These are phyloP conservation scores for Penstemon davidsonii DNA, from an alignment of 257 asterid species.

Conservation along the genomic window DNA sequence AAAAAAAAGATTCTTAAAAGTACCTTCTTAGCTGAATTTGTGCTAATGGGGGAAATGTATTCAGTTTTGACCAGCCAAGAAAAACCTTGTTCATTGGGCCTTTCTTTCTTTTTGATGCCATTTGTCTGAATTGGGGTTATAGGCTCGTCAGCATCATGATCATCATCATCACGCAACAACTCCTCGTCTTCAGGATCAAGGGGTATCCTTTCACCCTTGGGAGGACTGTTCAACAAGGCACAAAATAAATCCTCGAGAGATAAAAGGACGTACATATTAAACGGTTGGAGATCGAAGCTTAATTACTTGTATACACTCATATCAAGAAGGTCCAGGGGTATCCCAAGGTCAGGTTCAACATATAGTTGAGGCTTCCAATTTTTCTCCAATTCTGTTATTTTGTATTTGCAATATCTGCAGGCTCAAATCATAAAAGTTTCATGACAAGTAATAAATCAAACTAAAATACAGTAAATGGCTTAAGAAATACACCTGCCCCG, in stretches of 20 bases:
- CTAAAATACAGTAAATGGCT: background rate
- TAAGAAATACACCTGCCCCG: background rate
- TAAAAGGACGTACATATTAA: slow-evolving; percentile 18
- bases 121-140: slow-evolving; percentile 80
- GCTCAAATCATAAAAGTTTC: slow-evolving; percentile 22
- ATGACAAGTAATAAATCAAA: slow-evolving; percentile 8
- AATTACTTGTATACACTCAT: slow-evolving; percentile 95
- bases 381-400: slow-evolving; percentile 87
- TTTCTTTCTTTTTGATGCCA: slow-evolving; percentile 86
- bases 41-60: slow-evolving; percentile 89
- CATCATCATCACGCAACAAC: slow-evolving; percentile 83
- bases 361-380: slow-evolving; percentile 87
- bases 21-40: slow-evolving; percentile 90
- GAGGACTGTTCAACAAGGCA: slow-evolving; percentile 62
- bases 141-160: slow-evolving; percentile 17
- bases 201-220: slow-evolving; percentile 62
- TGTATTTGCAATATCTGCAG: slow-evolving; percentile 83
- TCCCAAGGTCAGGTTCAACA: slow-evolving; percentile 96
- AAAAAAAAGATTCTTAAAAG: background rate
- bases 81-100: slow-evolving; percentile 95
- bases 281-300: slow-evolving; percentile 29
- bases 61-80: slow-evolving; percentile 98
- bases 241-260: slow-evolving; percentile 23
- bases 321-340: slow-evolving; percentile 96
- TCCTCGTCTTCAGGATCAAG: slow-evolving; percentile 93